Evolutionary conservation across 345 rosid species (phyloP), one percentile per base, ranked within the genome.

Genomic region (Acer negundo): DNA sequence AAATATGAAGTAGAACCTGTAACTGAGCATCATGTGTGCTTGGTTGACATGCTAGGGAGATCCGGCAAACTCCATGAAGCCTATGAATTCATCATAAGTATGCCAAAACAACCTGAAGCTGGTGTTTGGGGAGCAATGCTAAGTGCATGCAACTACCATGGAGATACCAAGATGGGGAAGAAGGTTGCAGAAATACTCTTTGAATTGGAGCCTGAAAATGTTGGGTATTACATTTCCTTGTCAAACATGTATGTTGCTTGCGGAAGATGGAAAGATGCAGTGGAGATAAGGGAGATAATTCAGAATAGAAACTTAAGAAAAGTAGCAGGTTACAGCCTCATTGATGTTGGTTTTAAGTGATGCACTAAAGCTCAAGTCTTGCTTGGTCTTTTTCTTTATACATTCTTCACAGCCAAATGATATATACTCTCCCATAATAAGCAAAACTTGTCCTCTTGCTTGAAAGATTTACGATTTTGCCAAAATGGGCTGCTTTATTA

Each of bases 61-160:
- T 83, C 87, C 0, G 92, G 94, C 65, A 84, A 70, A 74, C 86
- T 90, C 23, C 76, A 66, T 44, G 86, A 90, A 61, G 94, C 94
- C 31, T 84, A 85, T 66, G 84, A 83, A 55, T 86, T 87, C 68
- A 84, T 90, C 47, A 82, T 24, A 77, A 58, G 82, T 76, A 69
- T 78, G 67, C 76, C 74, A 35, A 79, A 70, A 56, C 70, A 53
- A 73, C 81, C 86, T 5, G 76, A 83, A 67, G 77, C 88, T 6
- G 90, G 90, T 20, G 86, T 87, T 1, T 87, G 83, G 89, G 94
- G 94, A 13, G 92, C 90, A 70, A 76, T 88, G 81, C 81, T 88
- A 31, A 83, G 88, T 81, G 88, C 88, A 76, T 88, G 92, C 66
- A 81, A 80, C 65, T 78, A 82, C 75, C 86, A 85, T 17, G 88